Base-by-base conservation (phyloP, 768 basidiomycete species). In the Boletus vinaceobasis region DNA sequence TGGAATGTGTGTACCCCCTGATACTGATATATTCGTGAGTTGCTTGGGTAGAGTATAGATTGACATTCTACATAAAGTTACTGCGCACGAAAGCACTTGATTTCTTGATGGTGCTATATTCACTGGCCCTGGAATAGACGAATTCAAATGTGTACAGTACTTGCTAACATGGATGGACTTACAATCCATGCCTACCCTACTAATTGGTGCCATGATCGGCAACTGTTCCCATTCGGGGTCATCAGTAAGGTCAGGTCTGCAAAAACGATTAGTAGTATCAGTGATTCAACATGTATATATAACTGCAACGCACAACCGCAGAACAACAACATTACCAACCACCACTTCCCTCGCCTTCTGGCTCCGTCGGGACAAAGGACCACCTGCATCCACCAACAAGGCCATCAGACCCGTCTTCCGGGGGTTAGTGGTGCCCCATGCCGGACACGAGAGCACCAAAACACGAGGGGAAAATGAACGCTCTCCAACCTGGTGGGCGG, bases 71-170 rank as follows among this genome's bases (percentile, higher is more conserved):
- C 73, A 58, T 35, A 80, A 74, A 2, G 85, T 77, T 5, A 79
- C 58, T 8, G 79, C 77, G 60, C 82, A 86, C 9, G 88, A 56
- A 38, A 88, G 72, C 11, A 73, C 68, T 47, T 75, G 71, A 60
- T 86, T 89, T 32, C 80, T 87, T 5, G 90, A 91, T 4, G 77
- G 50, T 1, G 71, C 69, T 15, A 79, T 77, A 55, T 75, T 77
- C 27, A 84, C 64, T 4, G 87, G 85, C 53, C 87, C 88, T 91
- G 13, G 42, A 52, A 55, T 38, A 51, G 14, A 33, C 21, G 4
- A 5, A 48, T 43, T 47, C 36, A 48, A 53, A 39, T 35, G 27
- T 26, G 6, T 38, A 35, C 7, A 11, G n/a, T 43, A 21, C 10
- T 15, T 38, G 23, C 7, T n/a, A 50, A 32, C 2, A 45, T 8